Percentiles rank a stretch among this genome's conserved stretches.
Conservation (phyloP, 2,329 filamentous ascomycete genomes). For the Trichoderma aggressivum region DNA sequence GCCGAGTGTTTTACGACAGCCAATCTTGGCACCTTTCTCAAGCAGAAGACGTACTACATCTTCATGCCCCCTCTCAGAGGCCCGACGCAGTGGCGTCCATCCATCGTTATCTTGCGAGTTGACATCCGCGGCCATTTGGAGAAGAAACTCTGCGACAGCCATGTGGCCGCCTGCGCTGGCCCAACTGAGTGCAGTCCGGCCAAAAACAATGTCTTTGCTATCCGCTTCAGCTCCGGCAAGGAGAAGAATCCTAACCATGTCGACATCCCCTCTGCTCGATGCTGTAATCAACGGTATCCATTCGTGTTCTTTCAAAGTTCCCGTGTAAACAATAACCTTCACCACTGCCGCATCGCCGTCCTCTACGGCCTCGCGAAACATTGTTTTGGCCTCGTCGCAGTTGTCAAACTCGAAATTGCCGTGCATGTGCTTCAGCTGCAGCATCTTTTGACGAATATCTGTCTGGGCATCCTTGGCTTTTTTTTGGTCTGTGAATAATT, state of each 20-base stretch:
- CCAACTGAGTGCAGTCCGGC: neutral
- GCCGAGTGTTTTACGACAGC: neutral
- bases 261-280: neutral
- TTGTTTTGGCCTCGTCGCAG: neutral
- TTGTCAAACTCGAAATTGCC: neutral
- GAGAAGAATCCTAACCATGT: neutral
- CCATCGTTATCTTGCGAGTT: neutral
- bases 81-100: neutral
- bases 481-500: neutral
- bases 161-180: neutral
- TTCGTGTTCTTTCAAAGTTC: neutral
- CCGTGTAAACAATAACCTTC: neutral
- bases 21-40: neutral
- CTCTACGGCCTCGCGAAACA: neutral
- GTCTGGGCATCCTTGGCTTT: neutral
- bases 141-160: neutral
- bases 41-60: neutral
- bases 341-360: neutral
- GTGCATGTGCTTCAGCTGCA: too few relatives aligned
- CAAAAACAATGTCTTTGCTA: neutral
- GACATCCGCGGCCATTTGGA: accelerated
- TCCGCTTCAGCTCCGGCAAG: neutral
- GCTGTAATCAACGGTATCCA: neutral
- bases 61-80: neutral
- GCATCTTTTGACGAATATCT: neutral